phyloP scores from a whole-genome alignment of 345 rosid species.

The Citrus cavaleriei region DNA sequence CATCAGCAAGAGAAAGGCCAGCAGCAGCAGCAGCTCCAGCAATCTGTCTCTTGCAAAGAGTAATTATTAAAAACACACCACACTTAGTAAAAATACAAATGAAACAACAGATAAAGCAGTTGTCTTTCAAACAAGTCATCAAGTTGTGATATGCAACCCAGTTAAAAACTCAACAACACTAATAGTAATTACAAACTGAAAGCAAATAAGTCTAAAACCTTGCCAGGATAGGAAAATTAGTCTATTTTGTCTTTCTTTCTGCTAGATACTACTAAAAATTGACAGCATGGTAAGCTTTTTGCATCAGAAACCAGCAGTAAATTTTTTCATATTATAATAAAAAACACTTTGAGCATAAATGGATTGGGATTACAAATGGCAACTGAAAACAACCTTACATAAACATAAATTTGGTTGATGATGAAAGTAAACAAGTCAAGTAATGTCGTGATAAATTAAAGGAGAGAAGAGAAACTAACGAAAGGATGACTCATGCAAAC shows the following conservation, averaged over 20 bases:
- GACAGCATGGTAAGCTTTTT: background rate
- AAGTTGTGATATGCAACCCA: background rate
- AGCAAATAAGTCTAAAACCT: background rate
- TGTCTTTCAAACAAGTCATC: background rate
- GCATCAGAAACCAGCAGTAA: background rate
- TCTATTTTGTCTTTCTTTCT: background rate
- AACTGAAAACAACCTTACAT: background rate
- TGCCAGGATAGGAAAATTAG: background rate
- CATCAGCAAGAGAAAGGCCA: constrained; percentile 74
- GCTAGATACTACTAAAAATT: background rate
- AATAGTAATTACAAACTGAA: background rate
- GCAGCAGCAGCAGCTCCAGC: constrained; percentile 96
- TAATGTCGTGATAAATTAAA: background rate
- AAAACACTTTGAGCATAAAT: background rate
- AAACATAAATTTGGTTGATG: background rate
- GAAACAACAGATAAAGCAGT: background rate
- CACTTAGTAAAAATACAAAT: background rate
- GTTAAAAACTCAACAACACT: background rate
- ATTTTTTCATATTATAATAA: background rate
- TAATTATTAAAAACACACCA: constrained; percentile 16
- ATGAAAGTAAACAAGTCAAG: background rate
- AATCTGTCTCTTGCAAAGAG: constrained; percentile 44
- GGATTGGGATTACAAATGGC: background rate
- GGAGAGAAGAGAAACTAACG: background rate
- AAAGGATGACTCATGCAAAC: background rate